Conservation (phyloP, 1,284 basidiomycete species). For the Leccinum subrobustum region DNA sequence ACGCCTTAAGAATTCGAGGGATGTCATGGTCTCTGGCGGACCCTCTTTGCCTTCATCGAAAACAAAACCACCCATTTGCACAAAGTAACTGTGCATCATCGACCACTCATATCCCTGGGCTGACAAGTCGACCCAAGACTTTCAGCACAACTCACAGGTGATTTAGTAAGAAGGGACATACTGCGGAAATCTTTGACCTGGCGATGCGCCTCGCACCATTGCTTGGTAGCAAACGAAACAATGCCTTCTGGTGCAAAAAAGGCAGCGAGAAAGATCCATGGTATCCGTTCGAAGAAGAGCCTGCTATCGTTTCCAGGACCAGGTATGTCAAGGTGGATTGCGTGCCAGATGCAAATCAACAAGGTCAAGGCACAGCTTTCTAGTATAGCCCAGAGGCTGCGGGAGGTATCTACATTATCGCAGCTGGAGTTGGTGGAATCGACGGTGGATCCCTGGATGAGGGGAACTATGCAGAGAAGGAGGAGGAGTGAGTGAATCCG, state of each 20-base stretch:
- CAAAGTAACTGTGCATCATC: background rate
- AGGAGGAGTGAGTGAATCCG: background rate
- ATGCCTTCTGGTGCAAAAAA: background rate
- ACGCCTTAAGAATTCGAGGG: background rate
- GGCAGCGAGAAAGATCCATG: background rate
- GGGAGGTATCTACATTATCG: background rate
- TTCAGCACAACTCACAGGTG: background rate
- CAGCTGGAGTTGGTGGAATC: background rate
- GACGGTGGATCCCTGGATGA: background rate
- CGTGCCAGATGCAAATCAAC: background rate
- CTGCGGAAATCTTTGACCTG: background rate
- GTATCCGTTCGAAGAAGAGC: background rate
- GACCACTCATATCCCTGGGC: background rate
- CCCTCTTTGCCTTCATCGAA: background rate
- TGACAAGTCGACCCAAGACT: background rate
- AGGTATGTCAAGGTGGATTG: background rate
- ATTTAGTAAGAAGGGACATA: background rate
- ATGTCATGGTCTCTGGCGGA: background rate
- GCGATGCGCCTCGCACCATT: background rate
- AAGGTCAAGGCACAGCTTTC: background rate
- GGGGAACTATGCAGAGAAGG: background rate
- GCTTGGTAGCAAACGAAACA: background rate
- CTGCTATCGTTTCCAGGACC: background rate
- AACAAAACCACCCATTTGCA: background rate
- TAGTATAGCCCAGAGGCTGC: slow-evolving; percentile 3